A percentile compares a stretch with the other conserved stretches of the same genome.
phyloP scores from a whole-genome alignment of 1,139 yeast genomes.

The Sugiyamaella grinbergsii region DNA sequence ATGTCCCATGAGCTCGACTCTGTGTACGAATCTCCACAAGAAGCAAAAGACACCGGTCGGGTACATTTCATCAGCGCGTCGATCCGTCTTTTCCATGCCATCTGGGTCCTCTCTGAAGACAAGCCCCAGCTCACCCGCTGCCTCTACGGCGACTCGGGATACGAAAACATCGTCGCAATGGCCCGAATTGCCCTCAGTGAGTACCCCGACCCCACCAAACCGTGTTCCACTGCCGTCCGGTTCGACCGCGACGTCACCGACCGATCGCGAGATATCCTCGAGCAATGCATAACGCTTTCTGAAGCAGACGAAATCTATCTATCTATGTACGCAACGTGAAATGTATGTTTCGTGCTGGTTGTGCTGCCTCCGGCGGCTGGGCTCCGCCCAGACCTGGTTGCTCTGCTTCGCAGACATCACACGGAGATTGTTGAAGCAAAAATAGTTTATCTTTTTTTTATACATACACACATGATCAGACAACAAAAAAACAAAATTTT shows the following conservation, averaged over 20 bases:
- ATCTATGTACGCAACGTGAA: constrained; percentile 28
- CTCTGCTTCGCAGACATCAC: constrained; percentile 11
- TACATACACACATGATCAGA: constrained; percentile 8
- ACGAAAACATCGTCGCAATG: constrained; percentile 54
- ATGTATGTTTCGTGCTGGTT: background rate
- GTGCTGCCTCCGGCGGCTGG: constrained; percentile 12
- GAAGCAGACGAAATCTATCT: constrained; percentile 74
- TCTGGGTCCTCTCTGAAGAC: constrained; percentile 30
- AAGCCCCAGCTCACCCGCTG: constrained; percentile 23
- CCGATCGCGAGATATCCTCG: constrained; percentile 70
- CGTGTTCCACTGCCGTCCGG: constrained; percentile 55
- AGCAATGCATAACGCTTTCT: constrained; percentile 68
- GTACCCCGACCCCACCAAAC: constrained; percentile 39
- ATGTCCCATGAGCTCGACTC: constrained; percentile 26
- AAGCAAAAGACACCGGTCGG: constrained; percentile 12
- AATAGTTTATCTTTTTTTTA: constrained; percentile 10
- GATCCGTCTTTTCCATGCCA: constrained; percentile 30
- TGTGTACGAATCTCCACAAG: constrained; percentile 23
- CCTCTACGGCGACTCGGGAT: constrained; percentile 35
- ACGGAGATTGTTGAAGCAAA: no score
- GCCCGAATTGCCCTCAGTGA: constrained; percentile 60
- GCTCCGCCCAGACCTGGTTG: constrained; percentile 12
- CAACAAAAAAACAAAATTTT: constrained; percentile 11
- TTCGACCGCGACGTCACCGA: constrained; percentile 68
- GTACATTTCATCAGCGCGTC: constrained; percentile 29